Percentiles rank a stretch among this genome's conserved stretches.
These are phyloP conservation scores for apple (Malus domestica) DNA, from an alignment of 306 rosid genomes.

Conservation along the genomic window DNA sequence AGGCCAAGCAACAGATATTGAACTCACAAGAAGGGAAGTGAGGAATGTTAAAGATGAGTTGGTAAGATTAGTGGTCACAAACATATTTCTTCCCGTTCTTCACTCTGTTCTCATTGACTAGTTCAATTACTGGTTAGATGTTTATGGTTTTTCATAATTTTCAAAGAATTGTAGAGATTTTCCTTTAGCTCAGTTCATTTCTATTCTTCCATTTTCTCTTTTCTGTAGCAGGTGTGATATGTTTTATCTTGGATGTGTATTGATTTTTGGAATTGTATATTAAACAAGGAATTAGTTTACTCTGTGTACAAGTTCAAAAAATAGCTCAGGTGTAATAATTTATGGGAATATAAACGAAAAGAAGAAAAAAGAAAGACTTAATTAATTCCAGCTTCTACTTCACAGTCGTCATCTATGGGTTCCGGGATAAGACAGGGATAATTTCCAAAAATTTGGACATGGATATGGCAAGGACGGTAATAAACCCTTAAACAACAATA, in stretches of 20 bases:
- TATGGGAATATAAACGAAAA: background rate
- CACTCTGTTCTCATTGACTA: background rate
- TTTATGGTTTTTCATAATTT: background rate
- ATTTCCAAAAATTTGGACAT: background rate
- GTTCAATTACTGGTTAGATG: background rate
- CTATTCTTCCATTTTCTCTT: background rate
- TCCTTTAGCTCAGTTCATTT: background rate
- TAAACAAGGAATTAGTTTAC: background rate
- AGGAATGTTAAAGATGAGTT: constrained; percentile 62
- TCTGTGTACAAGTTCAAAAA: background rate
- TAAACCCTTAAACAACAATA: too few species aligned
- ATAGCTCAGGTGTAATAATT: background rate
- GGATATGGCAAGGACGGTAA: background rate
- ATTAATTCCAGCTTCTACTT: background rate
- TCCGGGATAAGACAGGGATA: background rate
- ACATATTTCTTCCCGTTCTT: background rate
- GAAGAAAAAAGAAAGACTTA: background rate
- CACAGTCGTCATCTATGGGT: background rate
- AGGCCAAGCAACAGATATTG: constrained; percentile 90
- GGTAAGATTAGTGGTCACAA: constrained; percentile 43
- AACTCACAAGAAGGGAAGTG: constrained; percentile 74
- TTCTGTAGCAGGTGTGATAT: background rate
- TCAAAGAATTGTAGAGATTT: background rate
- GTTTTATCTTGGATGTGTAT: background rate
- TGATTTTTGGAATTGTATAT: background rate